phyloP scores from a whole-genome alignment of 148 eudicot genomes.

The Agrostemma githago region DNA sequence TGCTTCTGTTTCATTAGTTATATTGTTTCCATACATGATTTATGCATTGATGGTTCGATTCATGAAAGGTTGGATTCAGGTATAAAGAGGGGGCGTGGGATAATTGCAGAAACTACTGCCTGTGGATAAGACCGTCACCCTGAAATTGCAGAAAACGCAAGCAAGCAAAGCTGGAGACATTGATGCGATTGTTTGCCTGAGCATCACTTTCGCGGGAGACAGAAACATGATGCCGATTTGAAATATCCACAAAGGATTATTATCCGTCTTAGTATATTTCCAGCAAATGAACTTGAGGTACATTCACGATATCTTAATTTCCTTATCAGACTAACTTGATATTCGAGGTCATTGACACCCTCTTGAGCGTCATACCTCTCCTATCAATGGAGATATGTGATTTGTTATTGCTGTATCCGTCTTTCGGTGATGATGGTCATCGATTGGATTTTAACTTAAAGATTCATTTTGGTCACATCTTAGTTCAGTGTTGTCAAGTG shows the following conservation, averaged over 20 bases:
- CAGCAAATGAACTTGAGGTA: conserved; percentile 81
- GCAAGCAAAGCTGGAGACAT: conserved; percentile 99
- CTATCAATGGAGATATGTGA: background rate
- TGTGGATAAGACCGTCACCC: no score
- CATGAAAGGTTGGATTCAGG: conserved; percentile 40
- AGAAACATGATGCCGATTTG: conserved; percentile 87
- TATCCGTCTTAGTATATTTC: conserved; percentile 82
- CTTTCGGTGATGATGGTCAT: no score
- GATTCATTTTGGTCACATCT: no score
- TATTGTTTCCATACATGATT: no score
- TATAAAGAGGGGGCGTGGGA: conserved; percentile 86
- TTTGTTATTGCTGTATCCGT: no score
- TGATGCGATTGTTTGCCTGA: conserved; percentile 69
- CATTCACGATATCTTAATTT: conserved; percentile 2
- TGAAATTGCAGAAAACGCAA: no score
- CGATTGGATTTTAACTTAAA: no score
- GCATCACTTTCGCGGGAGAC: conserved; percentile 62
- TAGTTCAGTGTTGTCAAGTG: no score
- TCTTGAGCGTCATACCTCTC: background rate
- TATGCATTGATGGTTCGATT: no score
- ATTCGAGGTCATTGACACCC: background rate
- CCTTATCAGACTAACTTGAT: background rate
- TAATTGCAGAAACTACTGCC: no score
- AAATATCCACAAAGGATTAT: conserved; percentile 87
- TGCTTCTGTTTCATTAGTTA: no score